Conservation (phyloP, 2,329 filamentous ascomycete genomes). For the Fusarium sp. region DNA sequence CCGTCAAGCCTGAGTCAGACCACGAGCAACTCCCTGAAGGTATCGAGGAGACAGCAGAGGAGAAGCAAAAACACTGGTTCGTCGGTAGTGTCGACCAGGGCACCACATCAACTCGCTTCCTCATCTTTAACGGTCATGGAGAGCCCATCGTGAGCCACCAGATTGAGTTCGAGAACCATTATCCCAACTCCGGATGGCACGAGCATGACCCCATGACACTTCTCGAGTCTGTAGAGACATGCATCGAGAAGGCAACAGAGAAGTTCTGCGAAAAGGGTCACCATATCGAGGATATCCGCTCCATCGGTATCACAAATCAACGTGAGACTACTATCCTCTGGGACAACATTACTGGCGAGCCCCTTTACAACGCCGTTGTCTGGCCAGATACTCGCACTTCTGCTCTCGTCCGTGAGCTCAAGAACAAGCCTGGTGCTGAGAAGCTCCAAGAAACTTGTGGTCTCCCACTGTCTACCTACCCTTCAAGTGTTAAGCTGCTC, state of each 20-base stretch:
- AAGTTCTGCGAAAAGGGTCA: slow-evolving; percentile 78
- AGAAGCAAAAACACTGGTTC: slow-evolving; percentile 64
- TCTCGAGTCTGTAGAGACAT: slow-evolving; percentile 77
- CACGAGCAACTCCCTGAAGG: slow-evolving; percentile 43
- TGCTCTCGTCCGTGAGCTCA: slow-evolving; percentile 78
- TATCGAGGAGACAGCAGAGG: slow-evolving; percentile 46
- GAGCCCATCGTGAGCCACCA: slow-evolving; percentile 85
- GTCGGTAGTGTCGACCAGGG: slow-evolving; percentile 92
- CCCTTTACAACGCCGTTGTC: slow-evolving; percentile 85
- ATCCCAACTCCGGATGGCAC: slow-evolving; percentile 89
- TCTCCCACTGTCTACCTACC: slow-evolving; percentile 87
- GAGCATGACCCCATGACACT: slow-evolving; percentile 87
- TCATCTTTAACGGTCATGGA: slow-evolving; percentile 86
- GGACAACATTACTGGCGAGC: slow-evolving; percentile 82
- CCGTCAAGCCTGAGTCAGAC: slow-evolving; percentile 40
- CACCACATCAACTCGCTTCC: slow-evolving; percentile 87
- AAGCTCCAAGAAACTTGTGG: slow-evolving; percentile 77
- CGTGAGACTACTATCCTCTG: slow-evolving; percentile 88
- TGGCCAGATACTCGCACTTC: slow-evolving; percentile 89
- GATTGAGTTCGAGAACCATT: slow-evolving; percentile 85
- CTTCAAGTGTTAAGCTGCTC: slow-evolving; percentile 83
- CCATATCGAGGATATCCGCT: slow-evolving; percentile 73
- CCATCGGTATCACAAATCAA: slow-evolving; percentile 89
- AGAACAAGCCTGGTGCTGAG: slow-evolving; percentile 72
- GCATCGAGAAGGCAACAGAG: slow-evolving; percentile 79